Base-by-base conservation (phyloP, 225 moss, liverwort and hornwort genomes). In the Straminergon stramineum region DNA sequence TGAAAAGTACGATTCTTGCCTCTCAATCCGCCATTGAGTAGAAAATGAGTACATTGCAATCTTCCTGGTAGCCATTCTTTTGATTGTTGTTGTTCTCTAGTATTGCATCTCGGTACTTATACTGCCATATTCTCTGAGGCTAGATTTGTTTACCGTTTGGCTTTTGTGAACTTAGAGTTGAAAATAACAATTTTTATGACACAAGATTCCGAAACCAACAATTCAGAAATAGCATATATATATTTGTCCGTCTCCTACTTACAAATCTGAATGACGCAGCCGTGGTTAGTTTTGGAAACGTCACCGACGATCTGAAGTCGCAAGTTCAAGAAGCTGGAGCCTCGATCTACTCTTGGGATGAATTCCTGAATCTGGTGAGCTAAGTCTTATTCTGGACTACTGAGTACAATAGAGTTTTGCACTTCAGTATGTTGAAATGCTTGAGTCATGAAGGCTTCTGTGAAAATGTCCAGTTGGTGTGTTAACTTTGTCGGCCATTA, bases 201-300 rank as follows among this genome's bases (percentile, higher is more conserved):
- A 43, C 39, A 75, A 86, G 64, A 56, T 48, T 77, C n/a, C 34
- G 60, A 84, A 81, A 69, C 55, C 80, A 57, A 51, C 48, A 57
- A 62, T 68, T 82, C 58, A 68, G 76, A 76, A 70, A 31, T 43
- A 65, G 60, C 9, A 26, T 53, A 78, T 39, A 58, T 80, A 27
- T 73, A 26, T 89, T 61, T 67, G 45, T 69, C 68, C 62, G 58
- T 48, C 79, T 79, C 57, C 51, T 90, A 86, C 89, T 85, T 83
- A 74, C 43, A 84, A 56, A 84, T 75, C 55, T 90, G 71, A 87
- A 88, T 86, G 87, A 81, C 92, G 90, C 92, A 95, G 95, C 95
- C 84, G 83, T 95, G 87, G 95, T 95, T 66, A 95, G 95, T 92
- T 94, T 95, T 88, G 94, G 94, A 30, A 87, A 84, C 61, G 41